Percentiles rank a stretch among this genome's conserved stretches.
Evolutionary conservation across 2,329 filamentous ascomycete species (phyloP).

Genomic region (Dactylellina leptospora): DNA sequence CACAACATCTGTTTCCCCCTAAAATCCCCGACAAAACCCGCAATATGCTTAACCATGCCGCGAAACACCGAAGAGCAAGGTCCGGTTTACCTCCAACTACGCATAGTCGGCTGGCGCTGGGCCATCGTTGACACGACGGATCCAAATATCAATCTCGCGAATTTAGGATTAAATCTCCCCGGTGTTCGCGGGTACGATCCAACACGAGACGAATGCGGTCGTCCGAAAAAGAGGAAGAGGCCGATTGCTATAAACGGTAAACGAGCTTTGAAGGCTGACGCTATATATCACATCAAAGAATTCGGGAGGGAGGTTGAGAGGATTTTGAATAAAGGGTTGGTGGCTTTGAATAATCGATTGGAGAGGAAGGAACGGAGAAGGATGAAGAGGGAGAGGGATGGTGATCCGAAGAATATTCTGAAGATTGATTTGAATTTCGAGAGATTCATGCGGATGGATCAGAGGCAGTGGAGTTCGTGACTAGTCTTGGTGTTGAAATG

Average conservation of each 20-base stretch:
- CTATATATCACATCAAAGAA: too few relatives aligned
- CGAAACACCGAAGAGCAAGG: not conserved
- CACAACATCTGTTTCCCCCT: slow-evolving; percentile 15
- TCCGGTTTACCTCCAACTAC: not conserved
- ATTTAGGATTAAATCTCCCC: slow-evolving; percentile 21
- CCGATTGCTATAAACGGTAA: not conserved
- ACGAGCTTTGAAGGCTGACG: too few relatives aligned
- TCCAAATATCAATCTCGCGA: not conserved
- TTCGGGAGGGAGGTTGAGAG: not conserved
- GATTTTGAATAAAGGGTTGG: not conserved
- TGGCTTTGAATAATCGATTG: not conserved
- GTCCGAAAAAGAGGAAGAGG: not conserved
- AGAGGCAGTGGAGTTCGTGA: slow-evolving; percentile 9
- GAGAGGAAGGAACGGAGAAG: not conserved
- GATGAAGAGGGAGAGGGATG: slow-evolving; percentile 2
- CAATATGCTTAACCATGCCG: not conserved
- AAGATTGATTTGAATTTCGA: slow-evolving; percentile 19
- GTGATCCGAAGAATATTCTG: not conserved
- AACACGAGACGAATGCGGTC: not conserved
- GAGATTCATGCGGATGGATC: slow-evolving; percentile 13
- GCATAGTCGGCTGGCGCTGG: slow-evolving; percentile 30
- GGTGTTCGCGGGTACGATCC: slow-evolving; percentile 27
- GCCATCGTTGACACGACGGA: slow-evolving; percentile 8
- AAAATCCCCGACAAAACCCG: not conserved
- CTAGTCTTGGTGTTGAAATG: too few relatives aligned